Base-by-base conservation (phyloP, 768 basidiomycete species). In the Sporobolomyces phaffii region DNA sequence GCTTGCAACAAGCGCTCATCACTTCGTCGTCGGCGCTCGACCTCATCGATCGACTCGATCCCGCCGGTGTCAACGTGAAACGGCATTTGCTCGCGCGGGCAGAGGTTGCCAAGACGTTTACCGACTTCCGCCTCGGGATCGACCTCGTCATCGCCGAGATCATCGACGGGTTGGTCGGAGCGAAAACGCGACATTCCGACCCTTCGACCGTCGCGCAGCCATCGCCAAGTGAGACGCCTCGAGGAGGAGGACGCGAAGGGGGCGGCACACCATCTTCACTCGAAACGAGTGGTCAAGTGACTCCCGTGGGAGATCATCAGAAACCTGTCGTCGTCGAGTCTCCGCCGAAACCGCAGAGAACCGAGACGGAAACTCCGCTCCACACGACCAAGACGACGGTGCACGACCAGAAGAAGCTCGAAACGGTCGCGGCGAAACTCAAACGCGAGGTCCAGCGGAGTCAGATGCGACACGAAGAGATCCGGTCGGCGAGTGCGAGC, bases 101-200 rank as follows among this genome's bases (percentile, higher is more conserved):
- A 65, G 93, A 93, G 81, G 89, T 84, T 60, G 87, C 88, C 65
- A 86, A 41, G 15, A 56, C 69, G 17, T 72, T 72, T 17, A 44
- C 48, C 22, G 36, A 85, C 74, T 88, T 91, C 76, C 93, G 91
- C 82, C 91, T 90, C 66, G 91, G 94, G 51, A 90, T 98, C 69
- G 87, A 97, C 71, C 92, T 93, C 68, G 82, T 97, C 75, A 90
- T 98, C 75, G 79, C 93, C 40, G 93, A 91, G 77, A 91, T 88
- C 65, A 94, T 98, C 75, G 65, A 72, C 56, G 54, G 62, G 50
- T 50, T 72, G n/a, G 45, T 47, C 29, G 65, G 64, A 31, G 22
- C 15, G 10, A 22, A 24, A 11, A 13, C 47, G 9, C 20, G 43
- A 15, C 31, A 29, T 15, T 40, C 22, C 22, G 33, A 60, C 26